These are phyloP conservation scores for Lycium barbarum DNA, from an alignment of 257 asterid species.

Conservation along the genomic window DNA sequence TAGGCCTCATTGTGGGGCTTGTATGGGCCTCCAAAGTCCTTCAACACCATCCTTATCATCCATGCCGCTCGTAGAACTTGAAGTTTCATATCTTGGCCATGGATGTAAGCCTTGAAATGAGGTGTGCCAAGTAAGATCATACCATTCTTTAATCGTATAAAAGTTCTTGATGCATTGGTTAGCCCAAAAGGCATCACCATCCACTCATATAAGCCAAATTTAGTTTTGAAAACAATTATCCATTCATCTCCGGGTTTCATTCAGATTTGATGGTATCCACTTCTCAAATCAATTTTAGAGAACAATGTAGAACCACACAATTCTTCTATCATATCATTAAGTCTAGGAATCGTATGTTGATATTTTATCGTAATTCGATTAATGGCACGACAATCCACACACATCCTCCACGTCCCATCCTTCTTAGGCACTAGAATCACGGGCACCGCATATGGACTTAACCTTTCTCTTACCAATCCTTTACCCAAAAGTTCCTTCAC, in stretches of 20 bases:
- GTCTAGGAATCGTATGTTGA: neutral
- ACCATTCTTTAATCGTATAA: neutral
- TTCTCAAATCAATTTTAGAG: conserved; percentile 28
- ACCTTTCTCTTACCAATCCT: no score
- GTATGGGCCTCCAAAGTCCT: no score
- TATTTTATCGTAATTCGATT: neutral
- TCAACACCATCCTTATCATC: no score
- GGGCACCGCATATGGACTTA: no score
- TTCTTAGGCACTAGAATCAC: no score
- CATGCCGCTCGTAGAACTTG: no score
- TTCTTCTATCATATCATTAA: neutral
- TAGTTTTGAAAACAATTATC: neutral
- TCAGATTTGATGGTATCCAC: neutral
- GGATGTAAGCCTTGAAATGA: no score
- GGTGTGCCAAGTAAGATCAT: no score
- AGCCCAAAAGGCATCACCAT: conserved; percentile 12
- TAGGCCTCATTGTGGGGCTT: no score
- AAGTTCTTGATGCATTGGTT: conserved; percentile 16
- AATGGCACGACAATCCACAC: neutral
- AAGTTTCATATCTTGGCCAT: no score
- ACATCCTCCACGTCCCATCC: no score
- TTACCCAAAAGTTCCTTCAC: no score
- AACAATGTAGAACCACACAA: conserved; percentile 33
- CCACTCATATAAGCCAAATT: conserved; percentile 21
- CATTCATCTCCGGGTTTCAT: neutral